Base-by-base conservation (phyloP, 306 rosid genomes). In the Cucurbita pepo region DNA sequence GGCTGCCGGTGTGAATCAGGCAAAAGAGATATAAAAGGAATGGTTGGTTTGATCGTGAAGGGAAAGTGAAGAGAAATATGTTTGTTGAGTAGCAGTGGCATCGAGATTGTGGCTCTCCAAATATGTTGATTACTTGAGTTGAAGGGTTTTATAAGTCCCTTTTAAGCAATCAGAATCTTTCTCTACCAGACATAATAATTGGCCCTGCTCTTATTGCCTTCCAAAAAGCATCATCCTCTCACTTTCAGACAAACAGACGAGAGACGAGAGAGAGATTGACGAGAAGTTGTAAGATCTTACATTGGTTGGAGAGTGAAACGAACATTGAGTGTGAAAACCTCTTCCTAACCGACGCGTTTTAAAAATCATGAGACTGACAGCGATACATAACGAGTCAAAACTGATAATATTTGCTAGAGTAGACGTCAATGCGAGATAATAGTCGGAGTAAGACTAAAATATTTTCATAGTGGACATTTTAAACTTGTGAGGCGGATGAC, bases 131-230 rank as follows among this genome's bases (percentile, higher is more conserved):
- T 79, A 63, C 76, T 78, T 80, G 88, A 83, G 87, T 88, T 50
- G 77, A 83, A 83, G 82, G 53, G 53, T 5, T 59, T 59, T 40
- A 21, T 38, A 60, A 74, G 53, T 84, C 81, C 76, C 87, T 84
- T 82, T 81, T 64, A 85, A 82, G 88, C 88, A 83, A 88, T 63
- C 75, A 77, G 77, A 38, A 70, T 54, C 71, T 75, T 44, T 30
- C 72, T 65, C 54, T 18, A 50, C 22, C 75, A 76, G 89, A 80
- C 92, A 87, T 62, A 85, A 85, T 86, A 45, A 91, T 88, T 87
- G 85, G 83, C 92, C 92, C 85, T 88, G 97, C 89, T 66, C 73
- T 77, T 81, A 78, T 84, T 77, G 78, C 78, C 77, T 77, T 77
- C 75, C 81, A 21, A 5, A 52, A 77, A 75, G 72, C 63, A 43